Base-by-base conservation (phyloP, 2,329 filamentous ascomycete genomes). In the Drechslerella dactyloides region DNA sequence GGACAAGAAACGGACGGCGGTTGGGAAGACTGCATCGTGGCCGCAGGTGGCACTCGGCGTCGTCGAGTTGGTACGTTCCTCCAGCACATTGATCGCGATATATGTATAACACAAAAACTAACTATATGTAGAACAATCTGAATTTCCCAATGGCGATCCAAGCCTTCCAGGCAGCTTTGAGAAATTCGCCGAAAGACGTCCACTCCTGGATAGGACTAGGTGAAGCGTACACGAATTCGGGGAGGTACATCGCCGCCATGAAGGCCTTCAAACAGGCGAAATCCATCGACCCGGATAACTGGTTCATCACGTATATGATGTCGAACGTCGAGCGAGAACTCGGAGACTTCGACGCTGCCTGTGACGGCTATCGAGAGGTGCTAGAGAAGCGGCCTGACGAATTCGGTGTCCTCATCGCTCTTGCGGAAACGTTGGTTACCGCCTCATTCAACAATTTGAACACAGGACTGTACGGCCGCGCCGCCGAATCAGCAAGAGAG, bases 291-390 rank as follows among this genome's bases (percentile, higher is more conserved):
- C 83, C 85, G 27, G 90, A 96, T 75, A 89, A 86, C 8, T 99
- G 94, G 94, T 99, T 97, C 78, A 93, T 93, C 6, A 91, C 91
- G 78, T 97, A 97, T 79, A 96, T 99, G 89, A 85, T 97, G 70
- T 93, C 91, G 44, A 97, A 99, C 77, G 90, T 99, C 61, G 91
- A 92, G 79, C 87, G 93, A 60, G 93, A 97, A 78, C 84, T 97
- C 53, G 92, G 91, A n/a, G 89, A 96, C 46, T 96, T 89, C 76
- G 90, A 96, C 69, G 87, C 90, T 61, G 90, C 94, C 0, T 90
- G 96, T 68, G 79, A 82, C 24, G 85, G 91, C 4, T 96, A 97
- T 77, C 85, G 86, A 75, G 82, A 85, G 10, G 91, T 97, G 6
- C 83, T 96, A 53, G 80, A 83, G 21, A 83, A 84, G 10, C 87